These are phyloP conservation scores for Pyrenula massariospora DNA, from an alignment of 495 filamentous ascomycete species.

Conservation along the genomic window DNA sequence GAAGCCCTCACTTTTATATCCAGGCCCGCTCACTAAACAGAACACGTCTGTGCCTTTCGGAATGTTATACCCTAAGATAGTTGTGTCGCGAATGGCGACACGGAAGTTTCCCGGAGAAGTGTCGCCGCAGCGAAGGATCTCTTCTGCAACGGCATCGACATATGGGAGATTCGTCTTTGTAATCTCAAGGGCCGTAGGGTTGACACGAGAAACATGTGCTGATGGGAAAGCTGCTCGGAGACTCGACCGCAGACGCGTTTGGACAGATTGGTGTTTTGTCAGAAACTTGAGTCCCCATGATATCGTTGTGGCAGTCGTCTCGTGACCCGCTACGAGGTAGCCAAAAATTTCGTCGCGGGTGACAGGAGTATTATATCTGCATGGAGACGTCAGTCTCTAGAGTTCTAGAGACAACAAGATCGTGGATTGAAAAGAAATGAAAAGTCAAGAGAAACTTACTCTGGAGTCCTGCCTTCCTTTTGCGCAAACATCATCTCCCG, in stretches of 20 bases:
- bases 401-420: too few relatives aligned
- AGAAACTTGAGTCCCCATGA: slow-evolving; percentile 23
- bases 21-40: slow-evolving; percentile 15
- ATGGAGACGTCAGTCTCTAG: background rate
- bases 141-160: slow-evolving; percentile 25
- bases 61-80: slow-evolving; percentile 16
- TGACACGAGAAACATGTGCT: slow-evolving; percentile 2
- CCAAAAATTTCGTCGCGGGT: slow-evolving; percentile 1
- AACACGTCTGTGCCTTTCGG: slow-evolving; percentile 22
- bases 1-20: slow-evolving; percentile 6
- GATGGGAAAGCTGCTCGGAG: slow-evolving; percentile 11
- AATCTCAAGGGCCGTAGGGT: slow-evolving; percentile 15
- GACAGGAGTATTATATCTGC: background rate
- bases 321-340: slow-evolving; percentile 2
- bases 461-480: slow-evolving; percentile 17
- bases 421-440: too few relatives aligned
- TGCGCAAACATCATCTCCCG: slow-evolving; percentile 18
- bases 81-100: slow-evolving; percentile 14
- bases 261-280: slow-evolving; percentile 12
- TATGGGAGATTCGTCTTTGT: slow-evolving; percentile 17
- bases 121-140: slow-evolving; percentile 15
- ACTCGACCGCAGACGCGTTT: slow-evolving; percentile 13
- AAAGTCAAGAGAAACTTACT: background rate
- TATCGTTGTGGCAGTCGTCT: slow-evolving; percentile 11
- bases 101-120: slow-evolving; percentile 10